Evolutionary conservation across 2,329 filamentous ascomycete species (phyloP), one percentile per base, ranked within the genome.

Genomic region (Calonectria pseudoturangicola): DNA sequence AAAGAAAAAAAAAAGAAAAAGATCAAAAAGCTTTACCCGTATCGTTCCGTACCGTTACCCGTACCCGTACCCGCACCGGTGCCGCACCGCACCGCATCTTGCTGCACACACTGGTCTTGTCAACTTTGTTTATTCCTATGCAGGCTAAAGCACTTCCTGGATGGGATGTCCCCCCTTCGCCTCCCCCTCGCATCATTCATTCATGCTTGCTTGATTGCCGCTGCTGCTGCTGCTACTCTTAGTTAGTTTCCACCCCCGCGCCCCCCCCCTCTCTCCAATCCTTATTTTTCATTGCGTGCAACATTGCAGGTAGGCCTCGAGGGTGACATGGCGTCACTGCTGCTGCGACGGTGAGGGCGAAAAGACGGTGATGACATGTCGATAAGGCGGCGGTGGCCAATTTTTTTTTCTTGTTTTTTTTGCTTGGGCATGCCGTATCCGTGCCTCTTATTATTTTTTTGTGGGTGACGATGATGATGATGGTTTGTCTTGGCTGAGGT

Each of bases 41-140:
- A 58, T 58, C 58, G 58, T 62, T 62, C 58, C 36, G 58, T 62
- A 62, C 58, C 58, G 58, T 45, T 43, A 62, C 58, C 58, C 41
- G 54, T 18, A 33, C 30, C 21, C 21, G 21, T 33, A 56, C 51
- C 51, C 51, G 51, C 51, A 56, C 51, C 51, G 28, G 51, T 41
- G 25, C 56, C 56, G 56, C 54, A 41, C 54, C 54, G 54, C 25
- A 43, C 56, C 56, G 56, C 58, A 62, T 62, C 58, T 62, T 25
- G 58, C 41, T 30, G 58, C 58, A 45, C 21, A 33, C 30, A 62
- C 58, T 39, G 54, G n/a, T 27, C n/a, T 33, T 43, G 58, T 62
- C 41, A 62, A 58, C 54, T 45, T 62, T 62, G 41, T 62, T 62
- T 62, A 25, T 45, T 62, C 15, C 58, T 21, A 62, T 62, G 36